These are phyloP conservation scores for Clathrus columnatus DNA, from an alignment of 768 basidiomycete genomes.

Conservation along the genomic window DNA sequence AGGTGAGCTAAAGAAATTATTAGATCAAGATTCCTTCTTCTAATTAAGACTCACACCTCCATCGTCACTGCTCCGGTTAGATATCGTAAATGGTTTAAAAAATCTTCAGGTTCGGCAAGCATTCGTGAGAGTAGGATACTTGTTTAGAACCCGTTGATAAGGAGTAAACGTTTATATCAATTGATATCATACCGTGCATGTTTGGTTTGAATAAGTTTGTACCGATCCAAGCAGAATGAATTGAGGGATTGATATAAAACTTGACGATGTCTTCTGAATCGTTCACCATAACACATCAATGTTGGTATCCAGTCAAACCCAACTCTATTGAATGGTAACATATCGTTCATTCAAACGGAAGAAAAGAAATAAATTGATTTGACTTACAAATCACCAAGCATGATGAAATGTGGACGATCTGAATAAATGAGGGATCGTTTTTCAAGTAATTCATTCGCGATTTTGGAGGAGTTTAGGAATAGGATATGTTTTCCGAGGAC, in stretches of 20 bases:
- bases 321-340: too few species aligned
- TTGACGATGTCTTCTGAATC: constrained; percentile 24
- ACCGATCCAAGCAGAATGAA: constrained; percentile 22
- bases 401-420: not conserved
- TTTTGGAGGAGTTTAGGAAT: not conserved
- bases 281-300: not conserved
- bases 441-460: constrained; percentile 3
- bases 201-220: constrained; percentile 24
- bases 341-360: too few species aligned
- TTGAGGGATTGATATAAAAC: constrained; percentile 29
- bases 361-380: too few species aligned
- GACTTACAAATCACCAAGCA: not conserved
- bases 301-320: not conserved
- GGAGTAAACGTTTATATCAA: not conserved
- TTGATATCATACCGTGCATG: constrained; percentile 20
- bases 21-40: not conserved
- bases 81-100: constrained; percentile 20
- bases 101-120: constrained; percentile 20
- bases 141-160: not conserved
- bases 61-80: not conserved
- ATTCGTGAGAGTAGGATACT: constrained; percentile 23
- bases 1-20: not conserved
- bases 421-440: constrained; percentile 2
- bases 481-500: not conserved
- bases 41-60: not conserved